Evolutionary conservation across 1,284 basidiomycete species (phyloP).

Genomic region (Microbotryum silenes-acaulis): DNA sequence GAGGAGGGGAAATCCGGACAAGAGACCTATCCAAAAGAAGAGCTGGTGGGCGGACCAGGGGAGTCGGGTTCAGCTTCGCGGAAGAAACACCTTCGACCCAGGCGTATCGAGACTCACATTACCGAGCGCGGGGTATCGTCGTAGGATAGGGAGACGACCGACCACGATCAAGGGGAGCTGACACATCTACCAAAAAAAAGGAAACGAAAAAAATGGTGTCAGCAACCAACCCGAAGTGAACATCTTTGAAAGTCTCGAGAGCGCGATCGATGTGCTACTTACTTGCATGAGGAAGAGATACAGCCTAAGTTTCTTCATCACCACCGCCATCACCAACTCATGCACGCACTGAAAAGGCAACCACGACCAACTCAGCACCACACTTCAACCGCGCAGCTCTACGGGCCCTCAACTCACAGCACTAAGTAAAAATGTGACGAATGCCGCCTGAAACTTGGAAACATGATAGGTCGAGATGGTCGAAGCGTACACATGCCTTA

Average conservation of each 20-base stretch:
- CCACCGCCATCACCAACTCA: conserved; percentile 92
- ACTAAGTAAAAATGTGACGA: conserved; percentile 82
- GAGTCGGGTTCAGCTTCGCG: neutral
- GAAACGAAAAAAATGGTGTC: neutral
- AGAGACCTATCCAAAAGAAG: conserved; percentile 81
- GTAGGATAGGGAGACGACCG: conserved; percentile 65
- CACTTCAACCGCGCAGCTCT: no score
- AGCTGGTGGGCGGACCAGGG: conserved; percentile 41
- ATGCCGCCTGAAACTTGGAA: conserved; percentile 69
- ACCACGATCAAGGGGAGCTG: conserved; percentile 87
- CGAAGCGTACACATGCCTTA: conserved; percentile 77
- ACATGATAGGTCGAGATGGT: conserved; percentile 69
- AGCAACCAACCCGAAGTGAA: neutral
- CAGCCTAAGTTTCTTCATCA: conserved; percentile 77
- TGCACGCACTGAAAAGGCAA: conserved; percentile 52
- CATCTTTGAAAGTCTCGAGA: no score
- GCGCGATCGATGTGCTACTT: neutral
- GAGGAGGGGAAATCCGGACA: conserved; percentile 80
- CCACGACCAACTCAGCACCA: no score
- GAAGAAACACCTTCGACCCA: neutral
- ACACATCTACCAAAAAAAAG: conserved; percentile 53
- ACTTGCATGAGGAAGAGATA: conserved; percentile 65
- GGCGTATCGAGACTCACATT: conserved; percentile 36
- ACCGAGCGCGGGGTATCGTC: conserved; percentile 63
- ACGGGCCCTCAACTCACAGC: conserved; percentile 46